These are phyloP conservation scores for Vinca major DNA, from an alignment of 305 asterid species.

Conservation along the genomic window DNA sequence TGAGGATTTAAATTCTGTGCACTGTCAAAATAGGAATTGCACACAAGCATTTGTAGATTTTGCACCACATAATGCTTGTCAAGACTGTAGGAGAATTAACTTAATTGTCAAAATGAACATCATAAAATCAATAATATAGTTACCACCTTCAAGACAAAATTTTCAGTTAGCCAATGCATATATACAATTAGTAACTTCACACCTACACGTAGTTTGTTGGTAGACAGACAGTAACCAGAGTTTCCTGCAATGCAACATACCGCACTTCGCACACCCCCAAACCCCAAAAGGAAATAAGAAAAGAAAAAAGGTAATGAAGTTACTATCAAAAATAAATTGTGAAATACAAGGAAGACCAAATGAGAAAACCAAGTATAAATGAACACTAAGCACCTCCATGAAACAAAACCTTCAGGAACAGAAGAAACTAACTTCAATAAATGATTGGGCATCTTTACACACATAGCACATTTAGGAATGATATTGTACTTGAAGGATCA, in stretches of 20 bases:
- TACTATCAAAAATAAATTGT: background rate
- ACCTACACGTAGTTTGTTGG: background rate
- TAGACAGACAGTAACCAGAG: background rate
- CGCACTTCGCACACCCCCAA: no score
- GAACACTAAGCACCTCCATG: background rate
- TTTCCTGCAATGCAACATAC: background rate
- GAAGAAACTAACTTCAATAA: background rate
- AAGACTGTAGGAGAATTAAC: background rate
- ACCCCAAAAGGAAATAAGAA: background rate
- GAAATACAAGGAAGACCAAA: background rate
- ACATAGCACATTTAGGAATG: background rate
- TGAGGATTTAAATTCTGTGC: background rate
- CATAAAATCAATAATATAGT: background rate
- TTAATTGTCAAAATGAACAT: no score
- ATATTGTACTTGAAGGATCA: constrained; percentile 2
- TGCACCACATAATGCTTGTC: background rate
- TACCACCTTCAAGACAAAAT: background rate
- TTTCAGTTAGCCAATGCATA: background rate
- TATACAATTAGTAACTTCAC: background rate
- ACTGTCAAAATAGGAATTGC: background rate
- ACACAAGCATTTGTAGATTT: background rate
- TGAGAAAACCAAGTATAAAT: background rate
- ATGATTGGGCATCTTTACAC: background rate
- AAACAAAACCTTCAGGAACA: background rate
- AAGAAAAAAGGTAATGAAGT: background rate